Base-by-base conservation (phyloP, 495 filamentous ascomycete genomes). In the Tuber magnatum region DNA sequence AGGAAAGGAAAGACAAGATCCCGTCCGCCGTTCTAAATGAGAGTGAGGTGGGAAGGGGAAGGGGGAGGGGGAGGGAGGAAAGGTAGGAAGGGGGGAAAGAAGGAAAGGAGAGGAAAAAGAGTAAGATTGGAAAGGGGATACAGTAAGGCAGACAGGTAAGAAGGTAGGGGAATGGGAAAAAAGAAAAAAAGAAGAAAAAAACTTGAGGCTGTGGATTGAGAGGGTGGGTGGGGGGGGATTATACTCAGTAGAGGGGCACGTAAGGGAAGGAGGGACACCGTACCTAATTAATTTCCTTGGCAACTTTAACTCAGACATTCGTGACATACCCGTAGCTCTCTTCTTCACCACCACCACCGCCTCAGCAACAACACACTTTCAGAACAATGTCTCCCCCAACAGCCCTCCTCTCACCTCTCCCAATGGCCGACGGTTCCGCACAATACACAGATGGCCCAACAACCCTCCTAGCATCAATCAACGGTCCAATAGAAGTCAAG, bases 361-460 rank as follows among this genome's bases (percentile, higher is more conserved):
- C 39, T 35, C 40, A 16, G 41, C 41, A 43, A 14, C 46, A 28
- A 61, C 24, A n/a, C 28, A 40, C 44, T 28, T n/a, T 20, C 42
- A 75, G 41, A 68, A 65, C 39, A 38, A 16, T 68, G 41, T 61
- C 71, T 39, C 68, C 70, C 35, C 71, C 78, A 39, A 69, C 75
- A 22, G 56, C 73, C 42, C 69, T 78, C 20, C 74, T 82, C 44
- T 51, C 78, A 32, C 76, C 74, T 77, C 89, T 97, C 9, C 84
- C 87, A 73, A 91, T 91, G 56, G 87, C 93, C 42, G 94, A 97
- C 83, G 95, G 95, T 71, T 98, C 95, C 71, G 93, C 93, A 14
- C 92, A 88, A 43, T 94, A 93, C 82, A 89, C 90, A 24, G 86
- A 88, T 74, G 90, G 91, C 69, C 68, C 77, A 51, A 97, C 92